Evolutionary conservation across 1,284 basidiomycete genomes (phyloP).

Genomic region (Ustilago crameri): DNA sequence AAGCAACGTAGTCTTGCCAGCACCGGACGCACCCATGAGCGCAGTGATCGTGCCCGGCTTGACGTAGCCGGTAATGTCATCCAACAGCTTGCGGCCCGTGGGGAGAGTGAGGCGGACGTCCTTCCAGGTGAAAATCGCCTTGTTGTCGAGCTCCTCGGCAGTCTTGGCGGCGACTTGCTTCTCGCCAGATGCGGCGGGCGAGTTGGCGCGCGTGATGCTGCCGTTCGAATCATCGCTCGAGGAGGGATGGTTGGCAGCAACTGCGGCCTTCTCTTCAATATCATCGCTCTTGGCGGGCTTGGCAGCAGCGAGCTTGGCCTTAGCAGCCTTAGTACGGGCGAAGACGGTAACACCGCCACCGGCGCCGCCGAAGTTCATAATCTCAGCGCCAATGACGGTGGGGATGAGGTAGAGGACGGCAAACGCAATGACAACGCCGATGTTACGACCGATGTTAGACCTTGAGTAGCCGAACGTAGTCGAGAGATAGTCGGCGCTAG

Average conservation of each 20-base stretch:
- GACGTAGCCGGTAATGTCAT: conserved; percentile 84
- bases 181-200: conserved; percentile 11
- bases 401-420: conserved; percentile 59
- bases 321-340: conserved; percentile 40
- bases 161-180: conserved; percentile 39
- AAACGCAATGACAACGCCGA: conserved; percentile 69
- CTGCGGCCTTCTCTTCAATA: conserved; percentile 25
- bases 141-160: conserved; percentile 40
- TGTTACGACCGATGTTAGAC: conserved; percentile 70
- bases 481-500: conserved; percentile 71
- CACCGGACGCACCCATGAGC: conserved; percentile 79
- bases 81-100: conserved; percentile 74
- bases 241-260: conserved; percentile 4
- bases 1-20: conserved; percentile 74
- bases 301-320: conserved; percentile 23
- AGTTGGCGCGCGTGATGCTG: conserved; percentile 45
- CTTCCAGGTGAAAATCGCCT: conserved; percentile 69
- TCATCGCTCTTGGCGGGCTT: conserved; percentile 19
- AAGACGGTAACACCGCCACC: conserved; percentile 63
- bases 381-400: conserved; percentile 53
- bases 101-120: conserved; percentile 71
- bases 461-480: conserved; percentile 76
- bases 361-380: conserved; percentile 54
- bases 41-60: conserved; percentile 80
- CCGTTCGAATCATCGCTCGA: conserved; percentile 19